phyloP scores from a whole-genome alignment of 2,329 filamentous ascomycete species.

The Trichophyton equinum region DNA sequence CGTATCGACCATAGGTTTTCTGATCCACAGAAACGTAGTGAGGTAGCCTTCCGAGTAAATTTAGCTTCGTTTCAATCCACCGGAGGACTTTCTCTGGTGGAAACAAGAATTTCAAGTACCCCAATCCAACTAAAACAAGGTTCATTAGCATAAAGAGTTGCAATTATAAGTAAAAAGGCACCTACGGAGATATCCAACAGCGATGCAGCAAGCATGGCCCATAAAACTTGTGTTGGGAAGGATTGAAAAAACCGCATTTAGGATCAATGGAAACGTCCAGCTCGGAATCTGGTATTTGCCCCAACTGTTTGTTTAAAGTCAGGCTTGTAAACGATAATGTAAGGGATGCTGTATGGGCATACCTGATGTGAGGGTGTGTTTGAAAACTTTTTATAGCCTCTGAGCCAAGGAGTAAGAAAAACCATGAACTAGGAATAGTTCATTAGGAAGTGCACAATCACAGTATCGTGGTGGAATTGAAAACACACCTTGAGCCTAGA shows the following conservation, averaged over 20 bases:
- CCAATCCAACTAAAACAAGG: slow-evolving; percentile 55
- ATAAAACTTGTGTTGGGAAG: slow-evolving; percentile 71
- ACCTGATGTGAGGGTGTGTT: slow-evolving; percentile 64
- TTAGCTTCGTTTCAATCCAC: slow-evolving; percentile 80
- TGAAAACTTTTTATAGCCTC: slow-evolving; percentile 80
- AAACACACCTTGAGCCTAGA: slow-evolving; percentile 64
- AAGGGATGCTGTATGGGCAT: slow-evolving; percentile 11
- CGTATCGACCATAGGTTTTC: slow-evolving; percentile 88
- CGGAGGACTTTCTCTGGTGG: slow-evolving; percentile 79
- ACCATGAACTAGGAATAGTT: slow-evolving; percentile 57
- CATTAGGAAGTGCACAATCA: not conserved
- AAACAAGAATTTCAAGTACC: slow-evolving; percentile 77
- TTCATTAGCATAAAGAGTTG: slow-evolving; percentile 7
- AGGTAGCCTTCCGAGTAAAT: slow-evolving; percentile 68
- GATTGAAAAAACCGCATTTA: slow-evolving; percentile 61
- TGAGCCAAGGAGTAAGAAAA: slow-evolving; percentile 72
- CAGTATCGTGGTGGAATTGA: too few species aligned
- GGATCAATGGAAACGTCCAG: slow-evolving; percentile 75
- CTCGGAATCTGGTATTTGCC: slow-evolving; percentile 66
- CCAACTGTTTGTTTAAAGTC: slow-evolving; percentile 32
- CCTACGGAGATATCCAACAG: slow-evolving; percentile 75
- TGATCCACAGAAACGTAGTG: slow-evolving; percentile 92
- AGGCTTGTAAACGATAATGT: not conserved
- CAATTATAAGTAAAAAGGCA: not conserved
- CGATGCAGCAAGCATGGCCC: slow-evolving; percentile 74